Base-by-base conservation (phyloP, 169 alveolate species). In the Condylostoma magnum region DNA sequence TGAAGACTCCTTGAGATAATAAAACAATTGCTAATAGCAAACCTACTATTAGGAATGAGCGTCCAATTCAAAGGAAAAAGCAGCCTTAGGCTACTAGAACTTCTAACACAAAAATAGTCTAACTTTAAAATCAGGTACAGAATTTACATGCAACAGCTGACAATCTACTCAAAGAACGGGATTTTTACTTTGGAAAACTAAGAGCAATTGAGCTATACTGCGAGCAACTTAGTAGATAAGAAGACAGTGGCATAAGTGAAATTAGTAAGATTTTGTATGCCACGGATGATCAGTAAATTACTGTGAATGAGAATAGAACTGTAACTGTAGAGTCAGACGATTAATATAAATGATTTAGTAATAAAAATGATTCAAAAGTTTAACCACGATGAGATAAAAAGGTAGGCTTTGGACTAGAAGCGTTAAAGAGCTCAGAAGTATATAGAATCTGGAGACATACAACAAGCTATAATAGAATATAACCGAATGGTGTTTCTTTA, bases 121-220 rank as follows among this genome's bases (percentile, higher is more conserved):
- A 36, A 30, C 18, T 33, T 12, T 6, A 33, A 6, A 53, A 34
- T 30, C 76, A 83, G 52, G 22, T 83, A 6, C 30, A 55, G 12
- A 84, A 83, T 27, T 44, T 78, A 38, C 69, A 53, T 34, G 27
- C 65, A 30, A 83, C 76, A 34, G 37, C 65, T 20, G 97, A 95
- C 37, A 86, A 94, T 33, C 76, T 91, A 20, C 93, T 90, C 46
- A 93, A 93, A 73, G 96, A 95, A 85, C 87, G 96, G 66, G 96
- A 93, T 77, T 95, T 95, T 76, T 95, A 95, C 76, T 95, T 94
- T 69, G 93, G 93, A 36, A 95, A 95, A 69, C 88, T 95, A 20
- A 82, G 98, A 71, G 93, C 86, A 41, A 90, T 95, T 56, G 98
- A 95, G 73, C 85, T 94, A 30, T 54, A 91, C 34, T 93, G 95